Base-by-base conservation (phyloP, 176 grass and related monocot species). In the Cenchrus fungigraminus region DNA sequence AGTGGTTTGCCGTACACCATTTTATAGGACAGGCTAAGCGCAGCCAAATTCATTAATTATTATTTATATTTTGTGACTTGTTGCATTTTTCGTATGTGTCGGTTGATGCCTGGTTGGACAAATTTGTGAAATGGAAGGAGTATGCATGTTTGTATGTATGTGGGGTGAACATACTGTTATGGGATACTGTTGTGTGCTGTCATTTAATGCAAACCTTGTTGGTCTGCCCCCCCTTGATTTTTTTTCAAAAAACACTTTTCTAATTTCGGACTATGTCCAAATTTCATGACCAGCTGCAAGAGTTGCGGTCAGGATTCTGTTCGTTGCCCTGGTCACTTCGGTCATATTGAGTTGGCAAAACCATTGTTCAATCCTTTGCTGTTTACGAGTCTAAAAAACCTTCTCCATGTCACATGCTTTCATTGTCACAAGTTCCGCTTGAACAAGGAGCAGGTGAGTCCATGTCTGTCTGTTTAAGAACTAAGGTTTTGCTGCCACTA, bases 251-350 rank as follows among this genome's bases (percentile, higher is more conserved):
- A 42, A 62, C 10, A 51, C 11, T 32, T 66, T 2, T 73, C 69
- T 68, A 37, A 22, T 60, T 77, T 87, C 43, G 81, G 46, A 80
- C 37, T 9, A 19, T 86, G 34, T 83, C 50, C 46, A 60, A 67
- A 82, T 83, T 71, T 82, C 6, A 79, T 72, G 50, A 79, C 45
- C 83, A 95, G 95, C 40, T 98, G 96, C 85, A 98, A 95, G 82
- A 88, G 87, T 74, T 98, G 96, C 72, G 91, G 87, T 72, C 96
- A 94, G 77, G 51, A 87, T 53, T 88, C 91, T 25, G 28, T 32
- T 82, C 67, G 71, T 53, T 98, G 96, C 86, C 86, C 96, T 10
- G 96, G 96, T 20, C 96, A 98, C 74, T 98, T 92, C 65, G 96
- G 96, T 82, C 93, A 95, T 74, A 95, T 98, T 67, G 93, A 98